Evolutionary conservation across 441 rosid species (phyloP), one percentile per base, ranked within the genome.

Genomic region (Iberis amara): DNA sequence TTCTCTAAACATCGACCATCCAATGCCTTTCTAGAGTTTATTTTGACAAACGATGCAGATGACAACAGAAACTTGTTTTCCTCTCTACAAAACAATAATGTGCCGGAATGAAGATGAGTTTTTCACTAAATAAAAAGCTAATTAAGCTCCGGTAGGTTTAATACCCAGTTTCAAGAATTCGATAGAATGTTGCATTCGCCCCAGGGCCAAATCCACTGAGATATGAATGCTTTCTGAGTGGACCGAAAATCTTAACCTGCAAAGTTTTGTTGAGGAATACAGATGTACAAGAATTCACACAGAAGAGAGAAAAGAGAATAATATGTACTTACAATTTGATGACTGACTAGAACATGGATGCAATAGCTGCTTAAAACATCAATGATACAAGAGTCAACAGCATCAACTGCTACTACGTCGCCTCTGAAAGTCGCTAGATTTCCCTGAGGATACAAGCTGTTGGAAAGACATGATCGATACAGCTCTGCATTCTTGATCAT

Each of bases 171-270:
- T 70, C 66, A 43, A 85, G 86, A 67, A 91, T 58, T 42, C 94
- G 78, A 57, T 79, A 74, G 72, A 91, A 91, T 9, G 89, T 79
- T 41, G 94, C 95, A 62, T 72, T 74, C n/a, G 52, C 76, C 60
- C 86, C 85, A 45, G 82, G 73, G 37, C 89, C 86, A 59, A 91
- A 81, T 65, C 94, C 96, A 65, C 69, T 73, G 62, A 85, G 89
- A 68, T 68, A 77, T 36, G 72, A 67, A 51, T 68, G 69, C 69
- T 76, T 79, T 42, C 76, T 68, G 11, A 76, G 52, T 31, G 73
- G 73, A 70, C 95, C 87, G 57, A 67, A 73, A 37, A 87, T 73
- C 54, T 54, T 76, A 55, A 87, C 89, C 98, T 87, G 69, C 38
- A 60, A 59, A 32, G 47, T 59, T 42, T 63, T 10, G 18, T 64